Evolutionary conservation across 23 red algal genomes (phyloP).

Genomic region (Gracilaria gracilis): DNA sequence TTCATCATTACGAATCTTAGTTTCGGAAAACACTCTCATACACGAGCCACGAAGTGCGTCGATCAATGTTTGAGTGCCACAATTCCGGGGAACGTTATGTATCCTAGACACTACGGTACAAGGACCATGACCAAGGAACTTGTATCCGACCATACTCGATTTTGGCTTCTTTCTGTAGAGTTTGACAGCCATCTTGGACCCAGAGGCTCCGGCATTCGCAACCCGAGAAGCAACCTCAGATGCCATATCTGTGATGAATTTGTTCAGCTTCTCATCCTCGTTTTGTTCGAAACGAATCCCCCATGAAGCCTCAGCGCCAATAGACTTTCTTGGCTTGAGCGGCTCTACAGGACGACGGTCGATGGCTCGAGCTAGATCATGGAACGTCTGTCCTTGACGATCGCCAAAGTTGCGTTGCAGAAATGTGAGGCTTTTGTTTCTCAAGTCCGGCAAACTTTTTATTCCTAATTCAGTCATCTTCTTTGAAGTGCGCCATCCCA

Average conservation of each 20-base stretch:
- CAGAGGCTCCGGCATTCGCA: slow-evolving; percentile 63
- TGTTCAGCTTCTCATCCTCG: slow-evolving; percentile 72
- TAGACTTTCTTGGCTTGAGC: slow-evolving; percentile 83
- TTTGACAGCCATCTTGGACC: slow-evolving; percentile 72
- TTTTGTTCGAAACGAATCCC: slow-evolving; percentile 85
- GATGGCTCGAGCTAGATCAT: slow-evolving; percentile 67
- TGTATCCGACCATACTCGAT: slow-evolving; percentile 76
- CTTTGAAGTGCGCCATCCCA: slow-evolving; percentile 81
- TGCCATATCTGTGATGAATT: slow-evolving; percentile 87
- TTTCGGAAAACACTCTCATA: slow-evolving; percentile 50
- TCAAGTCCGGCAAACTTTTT: slow-evolving; percentile 55
- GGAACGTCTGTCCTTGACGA: slow-evolving; percentile 59
- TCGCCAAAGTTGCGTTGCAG: slow-evolving; percentile 80
- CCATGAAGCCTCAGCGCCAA: slow-evolving; percentile 93
- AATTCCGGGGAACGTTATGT: slow-evolving; percentile 8
- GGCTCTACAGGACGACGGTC: slow-evolving; percentile 77
- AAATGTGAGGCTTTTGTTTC: slow-evolving; percentile 20
- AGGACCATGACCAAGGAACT: slow-evolving; percentile 71
- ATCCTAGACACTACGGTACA: slow-evolving; percentile 42
- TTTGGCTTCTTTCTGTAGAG: slow-evolving; percentile 69
- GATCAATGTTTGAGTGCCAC: slow-evolving; percentile 4
- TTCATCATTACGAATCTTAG: slow-evolving; percentile 72
- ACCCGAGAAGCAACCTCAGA: slow-evolving; percentile 72
- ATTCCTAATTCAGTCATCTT: slow-evolving; percentile 62
- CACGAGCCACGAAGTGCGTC: slow-evolving; percentile 44